Conservation (phyloP, 1,284 basidiomycete genomes). For the Cutaneotrichosporon curvatum region DNA sequence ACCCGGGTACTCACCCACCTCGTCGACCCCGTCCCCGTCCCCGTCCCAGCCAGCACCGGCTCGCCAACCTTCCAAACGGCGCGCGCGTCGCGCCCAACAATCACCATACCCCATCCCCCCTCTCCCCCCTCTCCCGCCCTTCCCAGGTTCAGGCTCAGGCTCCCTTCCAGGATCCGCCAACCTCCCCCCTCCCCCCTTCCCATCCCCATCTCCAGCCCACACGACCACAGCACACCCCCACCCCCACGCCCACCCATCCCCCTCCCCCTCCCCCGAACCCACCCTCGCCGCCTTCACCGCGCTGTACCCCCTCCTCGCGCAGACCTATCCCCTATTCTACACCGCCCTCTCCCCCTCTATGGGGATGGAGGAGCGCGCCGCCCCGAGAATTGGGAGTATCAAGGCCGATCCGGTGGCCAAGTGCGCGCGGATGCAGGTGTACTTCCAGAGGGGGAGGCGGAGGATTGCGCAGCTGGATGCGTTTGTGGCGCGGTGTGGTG, state of each 20-base stretch:
- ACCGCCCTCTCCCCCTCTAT: constrained; percentile 40
- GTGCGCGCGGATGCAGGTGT: constrained; percentile 30
- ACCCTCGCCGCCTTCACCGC: constrained; percentile 30
- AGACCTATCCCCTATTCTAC: constrained; percentile 44
- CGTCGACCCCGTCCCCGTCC: no score
- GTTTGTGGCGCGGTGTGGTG: constrained; percentile 36
- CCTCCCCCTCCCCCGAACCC: neutral
- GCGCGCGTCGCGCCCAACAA: no score
- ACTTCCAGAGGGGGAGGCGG: constrained; percentile 39
- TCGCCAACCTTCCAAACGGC: no score
- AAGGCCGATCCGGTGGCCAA: constrained; percentile 35
- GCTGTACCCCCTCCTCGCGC: constrained; percentile 32
- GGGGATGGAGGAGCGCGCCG: constrained; percentile 39
- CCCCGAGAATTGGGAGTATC: constrained; percentile 43
- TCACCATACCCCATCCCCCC: no score
- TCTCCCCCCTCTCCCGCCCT: no score
- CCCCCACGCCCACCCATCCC: neutral
- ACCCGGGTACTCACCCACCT: no score
- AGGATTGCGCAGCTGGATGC: constrained; percentile 42
- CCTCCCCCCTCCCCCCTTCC: no score
- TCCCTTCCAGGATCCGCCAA: no score
- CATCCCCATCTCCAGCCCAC: no score
- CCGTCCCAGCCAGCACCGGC: no score
- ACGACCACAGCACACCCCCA: no score
- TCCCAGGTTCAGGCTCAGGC: no score